These are phyloP conservation scores for Sechiopsis laciniata DNA, from an alignment of 306 rosid genomes.

Conservation along the genomic window DNA sequence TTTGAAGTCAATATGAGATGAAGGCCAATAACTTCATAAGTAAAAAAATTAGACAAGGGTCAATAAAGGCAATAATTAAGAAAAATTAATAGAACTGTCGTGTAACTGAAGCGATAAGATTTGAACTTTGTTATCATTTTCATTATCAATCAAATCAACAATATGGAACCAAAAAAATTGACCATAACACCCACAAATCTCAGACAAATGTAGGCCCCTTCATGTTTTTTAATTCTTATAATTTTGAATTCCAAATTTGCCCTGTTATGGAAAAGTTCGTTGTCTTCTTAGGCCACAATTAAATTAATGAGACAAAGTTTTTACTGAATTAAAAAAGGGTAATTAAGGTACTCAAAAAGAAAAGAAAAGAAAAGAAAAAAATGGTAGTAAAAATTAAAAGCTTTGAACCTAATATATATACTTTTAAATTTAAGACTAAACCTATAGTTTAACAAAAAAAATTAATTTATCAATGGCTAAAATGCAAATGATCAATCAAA, in stretches of 20 bases:
- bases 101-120: slow-evolving; percentile 47
- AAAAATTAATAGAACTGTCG: slow-evolving; percentile 23
- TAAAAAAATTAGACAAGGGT: neutral
- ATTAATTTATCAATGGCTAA: too few species aligned
- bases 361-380: too few species aligned
- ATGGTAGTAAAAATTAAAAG: too few species aligned
- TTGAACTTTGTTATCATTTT: slow-evolving; percentile 19
- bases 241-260: neutral
- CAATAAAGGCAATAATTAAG: slow-evolving; percentile 12
- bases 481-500: too few species aligned
- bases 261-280: neutral
- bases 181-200: slow-evolving; percentile 35
- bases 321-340: neutral
- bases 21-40: neutral
- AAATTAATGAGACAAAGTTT: neutral
- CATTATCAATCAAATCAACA: slow-evolving; percentile 12
- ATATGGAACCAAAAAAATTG: slow-evolving; percentile 34
- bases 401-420: too few species aligned
- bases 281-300: neutral
- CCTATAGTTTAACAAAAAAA: too few species aligned
- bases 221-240: neutral
- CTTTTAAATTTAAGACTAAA: too few species aligned
- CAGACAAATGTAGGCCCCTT: slow-evolving; percentile 42
- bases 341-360: too few species aligned
- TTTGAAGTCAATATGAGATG: too few species aligned